Conservation (phyloP, 2,329 filamentous ascomycete genomes). For the Aspergillus floridensis region DNA sequence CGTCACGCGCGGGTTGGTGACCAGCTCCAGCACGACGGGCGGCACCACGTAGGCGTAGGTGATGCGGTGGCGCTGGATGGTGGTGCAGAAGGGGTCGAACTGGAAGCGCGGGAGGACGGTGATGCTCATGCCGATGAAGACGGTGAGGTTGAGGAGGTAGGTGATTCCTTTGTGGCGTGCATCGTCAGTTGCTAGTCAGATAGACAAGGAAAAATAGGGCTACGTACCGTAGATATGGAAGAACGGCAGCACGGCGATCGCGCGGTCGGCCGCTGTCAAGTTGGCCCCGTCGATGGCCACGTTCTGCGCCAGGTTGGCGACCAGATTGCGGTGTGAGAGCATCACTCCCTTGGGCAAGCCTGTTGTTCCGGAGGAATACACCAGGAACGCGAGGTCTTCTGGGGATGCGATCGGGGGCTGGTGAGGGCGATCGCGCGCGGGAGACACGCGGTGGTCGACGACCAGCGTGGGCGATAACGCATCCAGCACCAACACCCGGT, state of each 20-base stretch:
- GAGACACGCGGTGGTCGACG: background rate
- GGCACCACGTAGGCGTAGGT: constrained; percentile 17
- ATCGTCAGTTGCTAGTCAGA: background rate
- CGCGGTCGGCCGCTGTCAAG: constrained; percentile 10
- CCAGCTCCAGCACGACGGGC: constrained; percentile 13
- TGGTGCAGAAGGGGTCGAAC: constrained; percentile 13
- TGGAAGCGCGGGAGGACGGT: constrained; percentile 14
- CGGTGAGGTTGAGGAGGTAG: constrained; percentile 14
- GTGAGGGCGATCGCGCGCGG: background rate
- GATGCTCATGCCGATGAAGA: constrained; percentile 12
- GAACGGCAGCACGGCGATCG: constrained; percentile 15
- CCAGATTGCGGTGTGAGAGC: constrained; percentile 19
- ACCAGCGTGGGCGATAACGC: background rate
- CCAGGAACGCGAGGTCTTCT: constrained; percentile 18
- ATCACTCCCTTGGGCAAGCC: constrained; percentile 27
- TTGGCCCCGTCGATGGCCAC: constrained; percentile 8
- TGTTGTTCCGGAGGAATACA: constrained; percentile 30
- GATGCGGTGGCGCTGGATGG: constrained; percentile 13
- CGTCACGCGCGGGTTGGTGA: constrained; percentile 7
- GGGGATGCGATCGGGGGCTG: constrained; percentile 6
- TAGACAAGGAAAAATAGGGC: background rate
- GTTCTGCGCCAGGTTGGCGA: constrained; percentile 14
- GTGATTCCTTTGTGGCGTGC: constrained; percentile 8
- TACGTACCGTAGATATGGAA: constrained; percentile 20
- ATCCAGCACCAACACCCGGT: constrained; percentile 14